phyloP scores from a whole-genome alignment of 208 protist species.

The Trypanosoma boissoni region DNA sequence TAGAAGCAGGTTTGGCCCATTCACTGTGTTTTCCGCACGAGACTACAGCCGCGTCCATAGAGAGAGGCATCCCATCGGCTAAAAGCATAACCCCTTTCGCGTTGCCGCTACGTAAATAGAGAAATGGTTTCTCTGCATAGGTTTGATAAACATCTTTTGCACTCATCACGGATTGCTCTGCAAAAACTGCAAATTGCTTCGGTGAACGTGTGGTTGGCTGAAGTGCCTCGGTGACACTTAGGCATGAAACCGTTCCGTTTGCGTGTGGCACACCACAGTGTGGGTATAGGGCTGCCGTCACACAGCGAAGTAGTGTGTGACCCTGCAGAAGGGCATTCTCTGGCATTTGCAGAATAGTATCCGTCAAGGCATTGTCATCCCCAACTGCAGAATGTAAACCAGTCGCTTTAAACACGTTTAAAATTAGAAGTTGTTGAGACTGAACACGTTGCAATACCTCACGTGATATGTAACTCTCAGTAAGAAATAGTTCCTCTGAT shows the following conservation, averaged over 20 bases:
- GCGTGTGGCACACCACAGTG: slow-evolving; percentile 44
- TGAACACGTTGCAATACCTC: slow-evolving; percentile 36
- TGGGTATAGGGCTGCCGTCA: slow-evolving; percentile 74
- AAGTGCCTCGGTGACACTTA: slow-evolving; percentile 13
- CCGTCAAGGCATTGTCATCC: slow-evolving; percentile 6
- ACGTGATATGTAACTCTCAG: slow-evolving; percentile 46
- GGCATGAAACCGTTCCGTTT: slow-evolving; percentile 27
- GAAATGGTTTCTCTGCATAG: slow-evolving; percentile 29
- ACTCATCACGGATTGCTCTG: slow-evolving; percentile 24
- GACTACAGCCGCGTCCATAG: slow-evolving; percentile 60
- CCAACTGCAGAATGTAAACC: slow-evolving; percentile 4
- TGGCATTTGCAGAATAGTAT: slow-evolving; percentile 31
- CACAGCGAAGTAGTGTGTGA: slow-evolving; percentile 35
- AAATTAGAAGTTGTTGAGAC: slow-evolving; percentile 12
- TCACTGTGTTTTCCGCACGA: slow-evolving; percentile 56
- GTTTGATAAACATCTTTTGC: slow-evolving; percentile 11
- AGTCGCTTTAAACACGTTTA: slow-evolving; percentile 17
- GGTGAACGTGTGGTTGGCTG: background rate
- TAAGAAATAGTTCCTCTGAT: slow-evolving; percentile 39
- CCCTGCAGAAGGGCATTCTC: slow-evolving; percentile 37
- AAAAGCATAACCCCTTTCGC: slow-evolving; percentile 20
- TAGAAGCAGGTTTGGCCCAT: slow-evolving; percentile 32
- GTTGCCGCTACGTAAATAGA: slow-evolving; percentile 45
- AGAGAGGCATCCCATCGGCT: slow-evolving; percentile 40
- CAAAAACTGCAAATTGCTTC: slow-evolving; percentile 36